Evolutionary conservation across 2,329 filamentous ascomycete species (phyloP).

Genomic region (Penicillium paneum): DNA sequence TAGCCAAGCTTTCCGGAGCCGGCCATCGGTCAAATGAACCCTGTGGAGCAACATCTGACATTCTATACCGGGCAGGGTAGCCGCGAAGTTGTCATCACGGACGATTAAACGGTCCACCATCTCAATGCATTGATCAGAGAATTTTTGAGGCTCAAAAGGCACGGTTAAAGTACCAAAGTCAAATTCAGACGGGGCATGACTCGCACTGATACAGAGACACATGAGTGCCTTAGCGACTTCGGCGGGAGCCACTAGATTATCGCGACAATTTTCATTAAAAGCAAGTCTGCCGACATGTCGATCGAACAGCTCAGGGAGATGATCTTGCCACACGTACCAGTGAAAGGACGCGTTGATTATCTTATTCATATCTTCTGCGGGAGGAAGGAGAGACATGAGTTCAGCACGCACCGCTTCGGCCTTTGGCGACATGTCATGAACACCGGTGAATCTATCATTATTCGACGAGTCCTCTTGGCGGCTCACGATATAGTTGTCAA

Average conservation of each 20-base stretch:
- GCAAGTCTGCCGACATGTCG: slow-evolving; percentile 12
- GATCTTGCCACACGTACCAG: slow-evolving; percentile 33
- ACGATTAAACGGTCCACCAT: slow-evolving; percentile 49
- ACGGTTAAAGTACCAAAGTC: slow-evolving; percentile 37
- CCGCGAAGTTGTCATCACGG: slow-evolving; percentile 50
- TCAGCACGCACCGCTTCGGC: slow-evolving; percentile 25
- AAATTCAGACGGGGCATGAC: slow-evolving; percentile 41
- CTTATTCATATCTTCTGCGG: slow-evolving; percentile 28
- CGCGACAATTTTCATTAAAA: background rate
- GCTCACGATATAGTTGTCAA: slow-evolving; percentile 39
- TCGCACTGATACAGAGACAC: slow-evolving; percentile 44
- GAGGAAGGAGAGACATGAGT: slow-evolving; percentile 36
- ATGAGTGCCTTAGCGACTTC: slow-evolving; percentile 45
- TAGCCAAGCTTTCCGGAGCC: slow-evolving; percentile 55
- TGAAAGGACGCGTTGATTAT: slow-evolving; percentile 32
- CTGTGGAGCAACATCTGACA: slow-evolving; percentile 52
- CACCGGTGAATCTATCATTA: slow-evolving; percentile 23
- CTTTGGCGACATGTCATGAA: slow-evolving; percentile 28
- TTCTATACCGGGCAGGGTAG: slow-evolving; percentile 54
- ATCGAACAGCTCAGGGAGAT: slow-evolving; percentile 32
- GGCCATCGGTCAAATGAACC: slow-evolving; percentile 54
- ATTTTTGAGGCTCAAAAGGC: slow-evolving; percentile 42
- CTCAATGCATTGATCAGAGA: slow-evolving; percentile 48
- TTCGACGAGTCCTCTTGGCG: slow-evolving; percentile 29
- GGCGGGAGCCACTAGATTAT: slow-evolving; percentile 31